A percentile compares a stretch with the other conserved stretches of the same genome.
Evolutionary conservation across 23 red algal species (phyloP).

Genomic region (Cyanidiococcus yangmingshanensis): DNA sequence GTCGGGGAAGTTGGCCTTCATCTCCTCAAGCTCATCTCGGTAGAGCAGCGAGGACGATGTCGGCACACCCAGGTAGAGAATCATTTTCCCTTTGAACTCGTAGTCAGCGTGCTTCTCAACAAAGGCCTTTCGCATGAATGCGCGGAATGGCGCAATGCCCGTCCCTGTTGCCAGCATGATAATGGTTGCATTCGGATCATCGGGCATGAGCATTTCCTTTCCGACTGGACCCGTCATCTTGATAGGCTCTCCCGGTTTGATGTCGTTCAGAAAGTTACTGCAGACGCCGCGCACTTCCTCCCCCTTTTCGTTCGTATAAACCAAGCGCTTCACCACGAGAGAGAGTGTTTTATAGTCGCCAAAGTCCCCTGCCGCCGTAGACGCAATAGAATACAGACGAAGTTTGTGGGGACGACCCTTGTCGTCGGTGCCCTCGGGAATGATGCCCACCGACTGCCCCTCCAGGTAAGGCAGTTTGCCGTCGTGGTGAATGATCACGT

Average conservation of each 20-base stretch:
- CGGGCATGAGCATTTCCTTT: slow-evolving; percentile 87
- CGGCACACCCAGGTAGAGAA: slow-evolving; percentile 91
- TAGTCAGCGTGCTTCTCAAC: slow-evolving; percentile 78
- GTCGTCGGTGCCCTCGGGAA: slow-evolving; percentile 67
- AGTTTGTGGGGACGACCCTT: slow-evolving; percentile 86
- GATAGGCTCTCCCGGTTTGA: slow-evolving; percentile 73
- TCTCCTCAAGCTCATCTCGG: slow-evolving; percentile 84
- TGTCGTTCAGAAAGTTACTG: slow-evolving; percentile 86
- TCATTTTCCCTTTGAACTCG: slow-evolving; percentile 87
- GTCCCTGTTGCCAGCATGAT: slow-evolving; percentile 97
- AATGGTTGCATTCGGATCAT: slow-evolving; percentile 84
- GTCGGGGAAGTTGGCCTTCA: slow-evolving; percentile 76
- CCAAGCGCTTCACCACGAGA: slow-evolving; percentile 80
- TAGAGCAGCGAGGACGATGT: slow-evolving; percentile 84
- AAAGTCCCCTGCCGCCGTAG: slow-evolving; percentile 78
- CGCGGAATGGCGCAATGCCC: slow-evolving; percentile 89
- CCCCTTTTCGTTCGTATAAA: slow-evolving; percentile 66
- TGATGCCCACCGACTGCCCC: slow-evolving; percentile 93
- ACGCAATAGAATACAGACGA: slow-evolving; percentile 93
- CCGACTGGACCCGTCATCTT: slow-evolving; percentile 84
- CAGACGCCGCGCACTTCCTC: slow-evolving; percentile 90
- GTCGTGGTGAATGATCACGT: slow-evolving; percentile 83
- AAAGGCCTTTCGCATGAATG: slow-evolving; percentile 83
- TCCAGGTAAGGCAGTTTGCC: slow-evolving; percentile 82
- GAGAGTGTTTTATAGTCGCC: slow-evolving; percentile 82